phyloP scores from a whole-genome alignment of 1,284 basidiomycete genomes.

The Malassezia pachydermatis region DNA sequence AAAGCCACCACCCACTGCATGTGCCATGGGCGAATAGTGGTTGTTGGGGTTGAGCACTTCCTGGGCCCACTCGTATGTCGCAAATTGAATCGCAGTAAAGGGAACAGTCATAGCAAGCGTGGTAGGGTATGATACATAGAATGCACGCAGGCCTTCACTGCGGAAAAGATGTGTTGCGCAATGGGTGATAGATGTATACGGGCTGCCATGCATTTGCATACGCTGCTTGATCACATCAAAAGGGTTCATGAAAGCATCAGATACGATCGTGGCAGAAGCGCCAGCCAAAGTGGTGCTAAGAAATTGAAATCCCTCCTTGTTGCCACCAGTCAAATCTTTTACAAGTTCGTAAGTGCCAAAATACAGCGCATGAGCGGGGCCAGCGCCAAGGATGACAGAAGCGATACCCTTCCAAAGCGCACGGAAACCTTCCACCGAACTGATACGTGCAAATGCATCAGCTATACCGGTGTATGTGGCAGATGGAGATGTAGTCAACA shows the following conservation, averaged over 20 bases:
- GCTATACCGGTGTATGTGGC: constrained; percentile 79
- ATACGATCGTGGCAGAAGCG: constrained; percentile 83
- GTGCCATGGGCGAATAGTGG: constrained; percentile 78
- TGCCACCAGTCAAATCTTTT: constrained; percentile 84
- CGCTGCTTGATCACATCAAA: constrained; percentile 99
- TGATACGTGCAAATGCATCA: constrained; percentile 78
- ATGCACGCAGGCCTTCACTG: constrained; percentile 76
- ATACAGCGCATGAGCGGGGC: constrained; percentile 95
- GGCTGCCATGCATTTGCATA: constrained; percentile 91
- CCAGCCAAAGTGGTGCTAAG: constrained; percentile 79
- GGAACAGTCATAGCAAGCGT: constrained; percentile 88
- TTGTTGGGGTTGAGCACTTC: constrained; percentile 72
- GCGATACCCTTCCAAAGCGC: constrained; percentile 92
- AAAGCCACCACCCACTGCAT: constrained; percentile 79
- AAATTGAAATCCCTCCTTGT: constrained; percentile 69
- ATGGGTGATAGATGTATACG: constrained; percentile 69
- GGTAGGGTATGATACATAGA: constrained; percentile 97
- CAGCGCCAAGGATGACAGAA: constrained; percentile 92
- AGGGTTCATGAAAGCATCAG: constrained; percentile 97
- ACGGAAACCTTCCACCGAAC: constrained; percentile 79
- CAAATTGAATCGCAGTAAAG: constrained; percentile 95
- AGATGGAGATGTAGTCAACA: constrained; percentile 67
- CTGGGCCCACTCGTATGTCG: constrained; percentile 90
- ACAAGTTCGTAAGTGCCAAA: constrained; percentile 93
- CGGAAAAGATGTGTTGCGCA: constrained; percentile 75